Evolutionary conservation across 305 asterid species (phyloP).

Genomic region (Fraxinus platypoda): DNA sequence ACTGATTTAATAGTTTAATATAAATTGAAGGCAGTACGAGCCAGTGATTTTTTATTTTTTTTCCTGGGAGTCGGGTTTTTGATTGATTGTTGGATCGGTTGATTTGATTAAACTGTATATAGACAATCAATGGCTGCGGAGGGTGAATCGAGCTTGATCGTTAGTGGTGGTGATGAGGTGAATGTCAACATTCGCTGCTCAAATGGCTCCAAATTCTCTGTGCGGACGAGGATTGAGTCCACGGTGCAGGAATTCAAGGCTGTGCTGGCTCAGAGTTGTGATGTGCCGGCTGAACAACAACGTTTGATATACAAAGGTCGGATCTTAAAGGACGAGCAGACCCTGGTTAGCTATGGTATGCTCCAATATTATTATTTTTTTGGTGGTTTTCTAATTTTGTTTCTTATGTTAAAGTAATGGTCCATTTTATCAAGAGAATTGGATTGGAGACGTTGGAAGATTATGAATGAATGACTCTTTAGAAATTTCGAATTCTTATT

Average conservation of each 20-base stretch:
- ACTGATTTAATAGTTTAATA: background rate
- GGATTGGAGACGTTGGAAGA: background rate
- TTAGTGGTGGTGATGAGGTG: background rate
- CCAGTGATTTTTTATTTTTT: background rate
- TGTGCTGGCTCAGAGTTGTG: slow-evolving; percentile 54
- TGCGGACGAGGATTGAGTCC: slow-evolving; percentile 46
- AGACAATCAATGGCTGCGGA: background rate
- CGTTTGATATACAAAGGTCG: slow-evolving; percentile 72
- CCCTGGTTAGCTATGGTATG: slow-evolving; percentile 64
- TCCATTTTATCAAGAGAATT: background rate
- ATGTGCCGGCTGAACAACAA: slow-evolving; percentile 67
- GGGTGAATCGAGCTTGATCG: background rate
- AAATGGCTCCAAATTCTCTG: slow-evolving; percentile 55
- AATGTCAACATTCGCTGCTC: background rate
- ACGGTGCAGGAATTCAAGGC: slow-evolving; percentile 57
- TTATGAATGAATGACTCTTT: background rate
- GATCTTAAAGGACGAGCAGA: slow-evolving; percentile 72
- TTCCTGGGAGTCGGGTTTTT: background rate
- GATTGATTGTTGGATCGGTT: background rate
- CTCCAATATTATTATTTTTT: background rate
- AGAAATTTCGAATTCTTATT: background rate
- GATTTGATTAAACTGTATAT: background rate
- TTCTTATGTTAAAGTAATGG: background rate
- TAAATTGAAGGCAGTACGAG: background rate
- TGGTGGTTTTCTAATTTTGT: background rate